Evolutionary conservation across 257 asterid genomes (phyloP).

Genomic region (Nicotiana paniculata): DNA sequence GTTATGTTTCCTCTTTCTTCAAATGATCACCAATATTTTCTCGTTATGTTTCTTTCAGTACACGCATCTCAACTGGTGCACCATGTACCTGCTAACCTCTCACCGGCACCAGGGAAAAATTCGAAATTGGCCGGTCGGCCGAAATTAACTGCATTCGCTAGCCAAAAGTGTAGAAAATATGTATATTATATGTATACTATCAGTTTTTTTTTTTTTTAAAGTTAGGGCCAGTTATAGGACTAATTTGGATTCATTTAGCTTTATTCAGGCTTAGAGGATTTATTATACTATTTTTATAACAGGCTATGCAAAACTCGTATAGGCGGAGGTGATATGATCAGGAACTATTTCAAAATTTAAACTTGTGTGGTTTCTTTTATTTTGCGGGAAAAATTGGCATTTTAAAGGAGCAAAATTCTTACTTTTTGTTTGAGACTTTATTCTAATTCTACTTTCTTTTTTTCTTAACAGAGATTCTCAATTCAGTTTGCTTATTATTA

Average conservation of each 20-base stretch:
- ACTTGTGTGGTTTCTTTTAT: not conserved
- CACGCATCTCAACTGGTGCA: not conserved
- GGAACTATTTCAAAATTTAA: not conserved
- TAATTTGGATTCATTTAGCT: not conserved
- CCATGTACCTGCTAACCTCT: not conserved
- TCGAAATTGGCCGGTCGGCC: no score
- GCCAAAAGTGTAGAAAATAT: no score
- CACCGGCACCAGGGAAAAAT: not conserved
- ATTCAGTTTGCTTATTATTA: not conserved
- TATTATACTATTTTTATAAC: no score
- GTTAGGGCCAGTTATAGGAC: not conserved
- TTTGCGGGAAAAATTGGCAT: not conserved
- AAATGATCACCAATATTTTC: not conserved
- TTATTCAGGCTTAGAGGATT: not conserved
- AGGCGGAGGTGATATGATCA: not conserved
- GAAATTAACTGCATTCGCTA: no score
- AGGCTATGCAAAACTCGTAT: not conserved
- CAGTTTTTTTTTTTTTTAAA: no score
- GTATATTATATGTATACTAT: no score
- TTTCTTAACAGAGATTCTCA: not conserved
- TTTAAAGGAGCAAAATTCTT: not conserved
- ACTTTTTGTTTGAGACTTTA: not conserved
- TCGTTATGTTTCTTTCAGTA: no score
- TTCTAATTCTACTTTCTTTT: not conserved
- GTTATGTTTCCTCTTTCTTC: not conserved